Evolutionary conservation across 2,329 filamentous ascomycete species (phyloP).

Genomic region (Aspergillus aculeatinus): DNA sequence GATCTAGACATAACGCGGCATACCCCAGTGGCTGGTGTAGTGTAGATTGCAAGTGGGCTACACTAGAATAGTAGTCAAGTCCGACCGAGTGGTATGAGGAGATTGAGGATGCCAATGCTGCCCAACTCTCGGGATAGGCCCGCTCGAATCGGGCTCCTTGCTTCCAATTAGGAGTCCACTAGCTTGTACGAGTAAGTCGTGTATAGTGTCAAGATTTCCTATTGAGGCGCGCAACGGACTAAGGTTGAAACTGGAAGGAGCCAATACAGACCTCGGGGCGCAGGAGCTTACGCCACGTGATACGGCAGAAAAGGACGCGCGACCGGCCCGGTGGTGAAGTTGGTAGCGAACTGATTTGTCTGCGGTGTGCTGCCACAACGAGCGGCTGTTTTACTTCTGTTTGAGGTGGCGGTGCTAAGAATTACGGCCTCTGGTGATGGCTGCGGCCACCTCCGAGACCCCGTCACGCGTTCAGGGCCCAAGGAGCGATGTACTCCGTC

Average conservation of each 20-base stretch:
- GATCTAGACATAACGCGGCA: not conserved
- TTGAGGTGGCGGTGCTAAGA: not conserved
- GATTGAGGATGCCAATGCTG: slow-evolving; percentile 13
- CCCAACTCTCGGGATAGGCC: slow-evolving; percentile 10
- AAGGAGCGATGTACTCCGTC: not conserved
- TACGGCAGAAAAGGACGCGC: not conserved
- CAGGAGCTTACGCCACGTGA: not conserved
- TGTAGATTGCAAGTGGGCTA: not conserved
- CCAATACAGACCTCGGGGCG: not conserved
- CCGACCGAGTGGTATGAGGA: slow-evolving; percentile 17
- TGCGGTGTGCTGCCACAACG: not conserved
- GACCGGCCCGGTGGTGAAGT: not conserved
- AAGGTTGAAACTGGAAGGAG: not conserved
- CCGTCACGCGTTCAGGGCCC: not conserved
- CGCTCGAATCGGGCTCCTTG: slow-evolving; percentile 8
- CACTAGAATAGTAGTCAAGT: slow-evolving; percentile 19
- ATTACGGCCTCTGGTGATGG: not conserved
- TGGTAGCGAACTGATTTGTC: not conserved
- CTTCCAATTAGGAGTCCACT: not conserved
- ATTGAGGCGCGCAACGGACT: not conserved
- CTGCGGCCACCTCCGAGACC: not conserved
- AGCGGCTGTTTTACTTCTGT: not conserved
- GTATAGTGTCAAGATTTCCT: not conserved
- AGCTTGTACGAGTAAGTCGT: not conserved
- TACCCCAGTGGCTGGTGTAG: not conserved